phyloP scores from a whole-genome alignment of 768 basidiomycete genomes.

The Lactarius vividus region DNA sequence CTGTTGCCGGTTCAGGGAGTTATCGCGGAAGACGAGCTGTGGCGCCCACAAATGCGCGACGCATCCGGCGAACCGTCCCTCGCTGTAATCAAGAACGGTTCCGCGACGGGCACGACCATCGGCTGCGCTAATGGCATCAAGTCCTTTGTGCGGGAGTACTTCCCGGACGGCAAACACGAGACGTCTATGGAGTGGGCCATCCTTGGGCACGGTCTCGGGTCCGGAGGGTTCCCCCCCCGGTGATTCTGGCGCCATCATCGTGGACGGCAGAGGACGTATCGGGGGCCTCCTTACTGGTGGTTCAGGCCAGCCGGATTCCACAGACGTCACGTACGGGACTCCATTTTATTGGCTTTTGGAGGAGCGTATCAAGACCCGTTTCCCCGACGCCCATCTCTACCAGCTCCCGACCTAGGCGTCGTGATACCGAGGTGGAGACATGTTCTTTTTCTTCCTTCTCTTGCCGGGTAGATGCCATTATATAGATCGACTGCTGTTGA shows the following conservation, averaged over 20 bases:
- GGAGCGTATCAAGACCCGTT: neutral
- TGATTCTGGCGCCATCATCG: conserved; percentile 31
- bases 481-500: too few species aligned
- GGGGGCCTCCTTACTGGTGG: conserved; percentile 29
- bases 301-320: neutral
- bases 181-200: conserved; percentile 27
- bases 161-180: conserved; percentile 8
- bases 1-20: conserved; percentile 28
- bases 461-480: too few species aligned
- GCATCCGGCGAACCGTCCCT: conserved; percentile 16
- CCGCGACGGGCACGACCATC: conserved; percentile 30
- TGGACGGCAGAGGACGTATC: conserved; percentile 17
- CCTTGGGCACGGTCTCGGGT: conserved; percentile 19
- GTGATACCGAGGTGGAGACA: too few species aligned
- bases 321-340: conserved; percentile 18
- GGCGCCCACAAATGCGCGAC: conserved; percentile 26
- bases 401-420: neutral
- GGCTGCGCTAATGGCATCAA: conserved; percentile 30
- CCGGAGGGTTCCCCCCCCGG: conserved; percentile 28
- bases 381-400: conserved; percentile 5
- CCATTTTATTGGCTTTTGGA: neutral
- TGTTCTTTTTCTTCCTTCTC: too few species aligned
- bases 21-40: conserved; percentile 26
- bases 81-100: conserved; percentile 31
- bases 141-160: conserved; percentile 29